phyloP scores from a whole-genome alignment of 2,329 filamentous ascomycete genomes.

The Xylaria sp. region DNA sequence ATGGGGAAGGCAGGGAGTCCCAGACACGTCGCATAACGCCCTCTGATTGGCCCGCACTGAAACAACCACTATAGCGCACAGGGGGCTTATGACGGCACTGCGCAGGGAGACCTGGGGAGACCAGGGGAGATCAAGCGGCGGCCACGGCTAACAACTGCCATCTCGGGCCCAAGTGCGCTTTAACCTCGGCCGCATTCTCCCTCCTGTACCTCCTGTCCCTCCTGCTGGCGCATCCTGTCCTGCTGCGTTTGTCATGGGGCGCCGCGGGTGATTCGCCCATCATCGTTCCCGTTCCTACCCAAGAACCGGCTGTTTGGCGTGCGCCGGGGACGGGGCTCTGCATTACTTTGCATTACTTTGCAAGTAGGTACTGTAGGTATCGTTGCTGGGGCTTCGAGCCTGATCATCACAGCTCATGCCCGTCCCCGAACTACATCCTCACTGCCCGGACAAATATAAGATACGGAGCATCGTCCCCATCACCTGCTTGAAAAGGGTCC shows the following conservation, averaged over 20 bases:
- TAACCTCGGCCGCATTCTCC: conserved; percentile 35
- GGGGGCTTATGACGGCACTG: conserved; percentile 28
- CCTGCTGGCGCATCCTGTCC: too few species aligned
- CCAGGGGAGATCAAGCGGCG: too few species aligned
- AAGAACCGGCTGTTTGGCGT: conserved; percentile 7
- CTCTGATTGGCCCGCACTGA: conserved; percentile 32
- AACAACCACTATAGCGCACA: conserved; percentile 15
- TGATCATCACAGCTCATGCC: conserved; percentile 21
- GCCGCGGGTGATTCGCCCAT: not conserved
- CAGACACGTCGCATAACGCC: not conserved
- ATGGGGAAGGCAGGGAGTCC: conserved; percentile 33
- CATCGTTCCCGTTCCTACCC: conserved; percentile 6
- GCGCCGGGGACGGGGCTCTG: conserved; percentile 8
- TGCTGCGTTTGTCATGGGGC: too few species aligned
- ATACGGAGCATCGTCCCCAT: conserved; percentile 15
- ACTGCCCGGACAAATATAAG: not conserved
- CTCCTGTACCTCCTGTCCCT: too few species aligned
- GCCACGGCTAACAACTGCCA: conserved; percentile 25
- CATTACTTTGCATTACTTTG: not conserved
- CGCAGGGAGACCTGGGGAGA: conserved; percentile 25
- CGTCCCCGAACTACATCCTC: conserved; percentile 3
- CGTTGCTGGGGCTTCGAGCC: conserved; percentile 15
- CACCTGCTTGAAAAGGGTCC: conserved; percentile 21
- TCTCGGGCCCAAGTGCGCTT: conserved; percentile 28
- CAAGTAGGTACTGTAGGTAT: too few species aligned